Base-by-base conservation (phyloP, 2,329 filamentous ascomycete genomes). In the Colletotrichum sojae region DNA sequence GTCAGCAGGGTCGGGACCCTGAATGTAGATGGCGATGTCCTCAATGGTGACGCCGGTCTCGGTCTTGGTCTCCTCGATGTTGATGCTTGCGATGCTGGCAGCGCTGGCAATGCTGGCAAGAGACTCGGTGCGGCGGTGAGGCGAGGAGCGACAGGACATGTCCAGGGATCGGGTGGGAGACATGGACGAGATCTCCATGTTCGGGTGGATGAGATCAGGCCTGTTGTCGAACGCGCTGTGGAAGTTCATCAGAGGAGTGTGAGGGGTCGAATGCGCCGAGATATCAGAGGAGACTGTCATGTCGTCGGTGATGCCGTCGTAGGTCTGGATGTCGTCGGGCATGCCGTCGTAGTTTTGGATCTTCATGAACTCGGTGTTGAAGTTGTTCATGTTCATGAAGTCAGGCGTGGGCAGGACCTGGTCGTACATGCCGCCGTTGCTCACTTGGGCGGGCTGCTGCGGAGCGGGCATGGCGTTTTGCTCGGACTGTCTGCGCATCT, bases 1-100 rank as follows among this genome's bases (percentile, higher is more conserved):
- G 73, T 94, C 92, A n/a, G 80, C 78, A 3, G 89, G 84, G 74
- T 94, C 92, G 0, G 92, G 92, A 1, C 91, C 92, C 56, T 88
- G 85, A 73, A 95, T 95, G 79, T 87, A 94, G 57, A 88, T 87
- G 5, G 90, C 87, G 73, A 95, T 95, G 73, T 98, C 94, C 73
- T 98, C 95, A 51, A 92, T 84, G 1, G 92, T 95, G 65, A 98
- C 91, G 27, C 95, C 95, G 1, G 95, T 98, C 72, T 94, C 91
- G 63, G 87, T 90, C 76, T 89, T 89, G 27, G 88, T 87, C 75
- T 90, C 88, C 71, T 91, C 89, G 45, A 91, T 88, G 75, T 90
- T 89, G 79, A 90, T 88, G 75, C 84, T 86, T 12, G 87, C 85
- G 65, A 89, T 89, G 77, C 86, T 89, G 18, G 87, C 86, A 1